These are phyloP conservation scores for Eimeria praecox DNA, from an alignment of 169 alveolate genomes.

Conservation along the genomic window DNA sequence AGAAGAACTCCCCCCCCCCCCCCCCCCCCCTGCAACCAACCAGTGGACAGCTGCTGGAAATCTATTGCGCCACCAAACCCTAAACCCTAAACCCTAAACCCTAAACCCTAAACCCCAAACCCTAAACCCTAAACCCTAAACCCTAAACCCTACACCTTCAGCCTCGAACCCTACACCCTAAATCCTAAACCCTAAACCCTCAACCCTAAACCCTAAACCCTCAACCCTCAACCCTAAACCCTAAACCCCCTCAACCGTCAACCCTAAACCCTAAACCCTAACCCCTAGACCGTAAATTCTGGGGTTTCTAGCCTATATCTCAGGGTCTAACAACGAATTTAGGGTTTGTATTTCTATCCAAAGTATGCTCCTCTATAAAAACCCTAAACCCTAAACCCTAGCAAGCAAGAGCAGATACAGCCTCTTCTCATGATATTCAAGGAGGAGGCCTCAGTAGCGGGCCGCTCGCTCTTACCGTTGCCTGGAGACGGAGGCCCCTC, in stretches of 20 bases:
- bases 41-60: not conserved
- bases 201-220: not conserved
- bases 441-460: not conserved
- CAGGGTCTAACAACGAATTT: no score
- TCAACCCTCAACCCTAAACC: not conserved
- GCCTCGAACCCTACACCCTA: no score
- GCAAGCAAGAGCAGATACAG: not conserved
- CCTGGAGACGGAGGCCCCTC: constrained; percentile 42
- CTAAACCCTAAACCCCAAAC: not conserved
- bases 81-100: not conserved
- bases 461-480: not conserved
- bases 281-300: not conserved
- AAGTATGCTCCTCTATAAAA: no score
- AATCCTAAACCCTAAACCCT: not conserved
- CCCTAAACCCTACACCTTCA: no score
- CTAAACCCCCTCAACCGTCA: not conserved
- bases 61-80: not conserved
- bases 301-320: no score
- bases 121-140: not conserved
- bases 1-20: not conserved
- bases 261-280: not conserved
- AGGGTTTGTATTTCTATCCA: no score
- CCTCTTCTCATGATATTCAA: not conserved
- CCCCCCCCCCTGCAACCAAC: not conserved
- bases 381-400: constrained; percentile 16